Conservation (phyloP, 208 protist genomes). For the Crithidia mellificae region DNA sequence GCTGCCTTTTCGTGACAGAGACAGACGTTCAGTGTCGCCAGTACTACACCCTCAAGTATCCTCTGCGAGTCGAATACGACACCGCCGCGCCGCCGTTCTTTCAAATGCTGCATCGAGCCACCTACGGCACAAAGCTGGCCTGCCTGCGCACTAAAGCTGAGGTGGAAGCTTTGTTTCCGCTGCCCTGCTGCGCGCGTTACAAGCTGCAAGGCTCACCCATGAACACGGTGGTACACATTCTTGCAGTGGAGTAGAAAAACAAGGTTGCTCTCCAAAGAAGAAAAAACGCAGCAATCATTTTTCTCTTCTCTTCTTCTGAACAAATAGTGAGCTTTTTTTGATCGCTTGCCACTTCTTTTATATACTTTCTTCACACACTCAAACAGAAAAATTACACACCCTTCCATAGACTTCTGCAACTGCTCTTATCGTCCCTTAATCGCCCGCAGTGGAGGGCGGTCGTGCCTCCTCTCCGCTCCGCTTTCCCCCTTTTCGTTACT, state of each 20-base stretch:
- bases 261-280: no score
- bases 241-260: not conserved
- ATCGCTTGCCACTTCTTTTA: not conserved
- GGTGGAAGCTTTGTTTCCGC: conserved; percentile 36
- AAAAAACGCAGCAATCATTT: no score
- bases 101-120: conserved; percentile 34
- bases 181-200: conserved; percentile 45
- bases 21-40: conserved; percentile 70
- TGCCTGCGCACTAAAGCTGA: conserved; percentile 49
- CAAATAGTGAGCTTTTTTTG: no score
- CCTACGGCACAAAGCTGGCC: conserved; percentile 41
- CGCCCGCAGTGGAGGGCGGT: no score
- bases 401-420: conserved; percentile 1
- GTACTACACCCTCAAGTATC: conserved; percentile 51
- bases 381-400: no score
- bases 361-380: no score
- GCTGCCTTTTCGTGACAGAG: conserved; percentile 64
- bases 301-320: no score
- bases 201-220: conserved; percentile 76
- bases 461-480: no score
- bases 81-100: conserved; percentile 53
- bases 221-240: conserved; percentile 64
- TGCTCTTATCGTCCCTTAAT: no score
- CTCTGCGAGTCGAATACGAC: conserved; percentile 48
- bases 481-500: not conserved